Percentiles rank a stretch among this genome's conserved stretches.
phyloP scores from a whole-genome alignment of 805 yeast species.

The Yamadazyma sp. region DNA sequence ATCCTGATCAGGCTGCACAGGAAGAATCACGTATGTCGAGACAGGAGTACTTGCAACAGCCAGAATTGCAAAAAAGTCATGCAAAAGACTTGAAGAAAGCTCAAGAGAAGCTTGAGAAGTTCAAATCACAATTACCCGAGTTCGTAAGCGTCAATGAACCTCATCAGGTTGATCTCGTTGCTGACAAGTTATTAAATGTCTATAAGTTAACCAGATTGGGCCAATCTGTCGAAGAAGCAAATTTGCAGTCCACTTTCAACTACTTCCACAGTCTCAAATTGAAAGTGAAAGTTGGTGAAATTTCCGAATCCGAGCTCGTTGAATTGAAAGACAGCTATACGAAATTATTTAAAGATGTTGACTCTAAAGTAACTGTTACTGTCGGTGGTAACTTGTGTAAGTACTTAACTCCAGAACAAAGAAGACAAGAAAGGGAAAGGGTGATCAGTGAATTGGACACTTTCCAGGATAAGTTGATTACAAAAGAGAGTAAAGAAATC shows the following conservation, averaged over 20 bases:
- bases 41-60: slow-evolving; percentile 61
- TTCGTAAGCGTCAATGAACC: slow-evolving; percentile 31
- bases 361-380: slow-evolving; percentile 50
- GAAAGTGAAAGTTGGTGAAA: slow-evolving; percentile 35
- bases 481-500: slow-evolving; percentile 38
- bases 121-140: slow-evolving; percentile 7
- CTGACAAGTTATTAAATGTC: slow-evolving; percentile 52
- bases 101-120: slow-evolving; percentile 14
- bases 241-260: slow-evolving; percentile 55
- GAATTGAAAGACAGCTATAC: slow-evolving; percentile 30
- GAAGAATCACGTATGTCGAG: slow-evolving; percentile 67
- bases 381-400: slow-evolving; percentile 40
- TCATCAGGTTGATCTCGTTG: slow-evolving; percentile 22
- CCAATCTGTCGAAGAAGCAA: slow-evolving; percentile 54
- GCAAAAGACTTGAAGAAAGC: slow-evolving; percentile 43
- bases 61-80: slow-evolving; percentile 43
- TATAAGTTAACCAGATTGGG: slow-evolving; percentile 53
- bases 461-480: slow-evolving; percentile 25
- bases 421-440: slow-evolving; percentile 21
- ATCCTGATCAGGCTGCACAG: slow-evolving; percentile 48
- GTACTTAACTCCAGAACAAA: slow-evolving; percentile 33
- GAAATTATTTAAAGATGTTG: slow-evolving; percentile 39
- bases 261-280: slow-evolving; percentile 46
- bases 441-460: slow-evolving; percentile 21
- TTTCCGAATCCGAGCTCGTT: slow-evolving; percentile 26